Evolutionary conservation across 805 yeast genomes (phyloP), one percentile per base, ranked within the genome.

Genomic region (Saccharomycopsis babjevae): DNA sequence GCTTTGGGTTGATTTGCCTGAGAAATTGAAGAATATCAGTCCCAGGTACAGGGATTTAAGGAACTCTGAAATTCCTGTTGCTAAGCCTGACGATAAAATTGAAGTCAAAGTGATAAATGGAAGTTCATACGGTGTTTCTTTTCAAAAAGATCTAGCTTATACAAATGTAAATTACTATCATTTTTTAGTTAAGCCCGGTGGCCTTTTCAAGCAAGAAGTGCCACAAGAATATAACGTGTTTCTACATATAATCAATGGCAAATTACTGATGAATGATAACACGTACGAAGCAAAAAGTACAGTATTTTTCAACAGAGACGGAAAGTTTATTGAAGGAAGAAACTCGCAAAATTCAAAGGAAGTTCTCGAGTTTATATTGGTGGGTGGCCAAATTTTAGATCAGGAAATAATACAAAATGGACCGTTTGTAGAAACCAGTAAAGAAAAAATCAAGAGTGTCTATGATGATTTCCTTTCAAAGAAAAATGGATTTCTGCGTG

Each of bases 321-420:
- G 96, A 62, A 85, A 81, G 50, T 71, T 73, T 13, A 76, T 88
- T 56, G 72, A 69, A 43, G 92, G 89, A 50, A 71, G 72, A 20
- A 79, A 76, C 25, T 79, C 82, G n/a, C 78, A 72, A 22, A 15
- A 28, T 16, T 39, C 52, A 1, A 22, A 39, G 5, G n/a, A 39
- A 32, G 76, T 74, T 39, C 73, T 89, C 1, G 83, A 85, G 66
- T 84, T 89, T 68, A 84, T 86, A 5, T 65, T 89, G n/a, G 76
- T 89, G 64, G 94, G 90, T 40, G 96, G 96, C 61, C 73, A 87
- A 69, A 79, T 81, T 20, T 74, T 88, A 61, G 80, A 88, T 66
- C 96, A 90, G 74, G 81, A 83, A 20, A 77, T 87, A 60, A 86
- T 89, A 34, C 97, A 91, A 70, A 86, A 90, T 70, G 97, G 97